These are phyloP conservation scores for Aspergillus amoenus DNA, from an alignment of 2,329 filamentous ascomycete species.

Conservation along the genomic window DNA sequence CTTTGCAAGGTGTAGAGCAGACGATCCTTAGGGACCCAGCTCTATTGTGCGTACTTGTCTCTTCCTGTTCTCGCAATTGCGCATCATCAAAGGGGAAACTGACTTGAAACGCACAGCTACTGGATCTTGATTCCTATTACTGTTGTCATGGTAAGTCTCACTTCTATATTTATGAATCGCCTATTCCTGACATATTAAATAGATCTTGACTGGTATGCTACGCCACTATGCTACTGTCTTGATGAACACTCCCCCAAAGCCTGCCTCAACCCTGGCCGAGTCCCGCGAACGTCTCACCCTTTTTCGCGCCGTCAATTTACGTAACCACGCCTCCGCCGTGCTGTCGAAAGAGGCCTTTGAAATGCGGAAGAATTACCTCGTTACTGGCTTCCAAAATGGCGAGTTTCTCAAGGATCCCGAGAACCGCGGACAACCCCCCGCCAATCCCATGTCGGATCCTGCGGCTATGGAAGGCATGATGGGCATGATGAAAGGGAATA, in stretches of 20 bases:
- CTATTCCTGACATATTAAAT: background rate
- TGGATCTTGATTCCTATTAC: slow-evolving; percentile 99
- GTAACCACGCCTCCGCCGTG: slow-evolving; percentile 76
- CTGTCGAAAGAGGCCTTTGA: slow-evolving; percentile 78
- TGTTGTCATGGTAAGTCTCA: slow-evolving; percentile 75
- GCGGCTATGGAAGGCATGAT: slow-evolving; percentile 99
- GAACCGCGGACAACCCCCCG: slow-evolving; percentile 77
- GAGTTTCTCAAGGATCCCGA: slow-evolving; percentile 88
- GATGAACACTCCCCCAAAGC: slow-evolving; percentile 80
- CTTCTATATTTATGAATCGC: background rate
- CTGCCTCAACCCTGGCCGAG: slow-evolving; percentile 60
- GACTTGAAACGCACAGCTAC: slow-evolving; percentile 62
- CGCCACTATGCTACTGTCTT: slow-evolving; percentile 96
- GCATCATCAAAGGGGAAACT: background rate
- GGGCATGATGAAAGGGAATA: slow-evolving; percentile 99
- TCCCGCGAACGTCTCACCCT: slow-evolving; percentile 81
- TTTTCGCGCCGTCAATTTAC: slow-evolving; percentile 78
- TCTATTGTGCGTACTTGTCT: slow-evolving; percentile 72
- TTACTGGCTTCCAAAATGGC: slow-evolving; percentile 79
- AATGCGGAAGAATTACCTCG: slow-evolving; percentile 74
- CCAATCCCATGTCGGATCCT: slow-evolving; percentile 94
- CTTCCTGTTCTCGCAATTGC: background rate
- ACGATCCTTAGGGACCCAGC: slow-evolving; percentile 98
- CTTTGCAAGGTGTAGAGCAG: slow-evolving; percentile 75
- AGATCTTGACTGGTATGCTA: slow-evolving; percentile 90